Conservation (phyloP, 2,329 filamentous ascomycete species). For the Cercospora sojina region DNA sequence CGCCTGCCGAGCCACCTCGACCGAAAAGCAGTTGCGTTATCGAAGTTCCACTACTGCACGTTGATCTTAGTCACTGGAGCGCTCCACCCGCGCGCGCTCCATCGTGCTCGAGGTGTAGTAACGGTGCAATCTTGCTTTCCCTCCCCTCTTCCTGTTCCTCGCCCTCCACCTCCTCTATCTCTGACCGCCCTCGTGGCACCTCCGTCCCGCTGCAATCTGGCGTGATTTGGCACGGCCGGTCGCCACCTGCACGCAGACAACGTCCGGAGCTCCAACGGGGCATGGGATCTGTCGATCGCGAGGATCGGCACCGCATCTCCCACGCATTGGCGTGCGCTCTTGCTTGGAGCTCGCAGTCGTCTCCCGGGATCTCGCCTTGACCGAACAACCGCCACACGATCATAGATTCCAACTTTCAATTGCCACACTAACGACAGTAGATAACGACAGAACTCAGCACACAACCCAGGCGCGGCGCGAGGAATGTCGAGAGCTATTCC, state of each 20-base stretch:
- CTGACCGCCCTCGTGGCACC: neutral
- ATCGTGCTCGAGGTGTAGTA: conserved; percentile 6
- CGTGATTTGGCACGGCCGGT: neutral
- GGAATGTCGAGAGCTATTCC: conserved; percentile 16
- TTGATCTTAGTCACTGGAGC: conserved; percentile 16
- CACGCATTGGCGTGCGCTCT: neutral
- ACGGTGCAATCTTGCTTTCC: neutral
- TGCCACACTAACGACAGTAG: neutral
- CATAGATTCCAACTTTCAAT: neutral
- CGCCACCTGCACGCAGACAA: neutral
- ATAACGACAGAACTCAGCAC: neutral
- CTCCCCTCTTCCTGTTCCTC: neutral
- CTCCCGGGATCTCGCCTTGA: neutral
- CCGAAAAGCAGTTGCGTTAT: neutral
- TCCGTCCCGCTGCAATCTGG: neutral
- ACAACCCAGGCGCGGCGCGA: neutral
- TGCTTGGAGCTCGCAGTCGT: neutral
- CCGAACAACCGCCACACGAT: neutral
- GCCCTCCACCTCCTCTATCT: neutral
- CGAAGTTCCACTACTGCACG: conserved; percentile 10
- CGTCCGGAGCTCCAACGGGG: neutral
- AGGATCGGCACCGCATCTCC: neutral
- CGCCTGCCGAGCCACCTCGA: neutral
- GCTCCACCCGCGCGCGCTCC: neutral
- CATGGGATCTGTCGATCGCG: neutral